Evolutionary conservation across 306 rosid genomes (phyloP), one percentile per base, ranked within the genome.

Genomic region (Cicer arietinum): DNA sequence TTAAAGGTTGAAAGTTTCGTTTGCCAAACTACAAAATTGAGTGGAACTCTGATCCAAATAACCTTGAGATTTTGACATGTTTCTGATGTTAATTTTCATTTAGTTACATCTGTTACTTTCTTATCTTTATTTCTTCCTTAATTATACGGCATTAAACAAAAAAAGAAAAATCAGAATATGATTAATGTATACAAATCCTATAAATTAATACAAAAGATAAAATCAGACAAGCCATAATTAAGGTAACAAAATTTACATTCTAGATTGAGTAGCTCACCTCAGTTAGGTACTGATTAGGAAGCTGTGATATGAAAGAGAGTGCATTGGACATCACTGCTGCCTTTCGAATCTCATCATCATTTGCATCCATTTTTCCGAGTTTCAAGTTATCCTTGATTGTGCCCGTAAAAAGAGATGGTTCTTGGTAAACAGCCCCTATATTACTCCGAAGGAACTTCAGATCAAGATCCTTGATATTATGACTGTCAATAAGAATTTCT

Each of bases 321-420:
- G 95, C 98, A 74, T 89, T 90, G 52, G 96, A 92, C 98, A 90
- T 88, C 61, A 61, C 78, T 16, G 95, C 79, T 79, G 95, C 95
- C 41, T 76, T 81, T 73, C 86, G 83, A 14, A 90, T 82, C 76
- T 85, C 85, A 63, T 84, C 84, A 69, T 90, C 98, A 77, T 84
- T 80, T 53, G 98, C 96, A 1, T 90, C 86, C 84, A 81, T 81
- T 60, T 89, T 83, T 11, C 98, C 98, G 20, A 89, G 86, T 83
- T 81, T 93, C 82, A 93, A 69, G 74, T 90, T 93, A 69, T 90
- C 95, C 18, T 77, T 81, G 78, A 93, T 86, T 56, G 92, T 90
- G 40, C 95, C 95, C 46, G 86, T 61, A 81, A 89, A 93, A 8
- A 90, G 89, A 47, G 91, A 76, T 20, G 98, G 96, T 72, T 93